Base-by-base conservation (phyloP, 345 rosid species). In the Iberis pinnata region DNA sequence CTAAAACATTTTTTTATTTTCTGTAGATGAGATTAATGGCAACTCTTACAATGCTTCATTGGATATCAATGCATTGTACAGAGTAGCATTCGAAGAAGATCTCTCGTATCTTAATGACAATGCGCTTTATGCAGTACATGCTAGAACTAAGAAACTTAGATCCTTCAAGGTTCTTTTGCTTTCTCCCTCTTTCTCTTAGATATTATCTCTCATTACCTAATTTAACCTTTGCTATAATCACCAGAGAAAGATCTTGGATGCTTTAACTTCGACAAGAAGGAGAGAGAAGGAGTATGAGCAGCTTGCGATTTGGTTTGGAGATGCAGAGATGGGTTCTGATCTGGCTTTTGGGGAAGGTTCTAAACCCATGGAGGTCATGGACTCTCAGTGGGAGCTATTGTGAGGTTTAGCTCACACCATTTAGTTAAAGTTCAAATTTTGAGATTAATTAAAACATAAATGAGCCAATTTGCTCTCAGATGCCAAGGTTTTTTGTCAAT, bases 251-350 rank as follows among this genome's bases (percentile, higher is more conserved):
- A 67, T 89, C 57, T 65, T 73, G 70, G 89, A 81, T 47, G 83
- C 82, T 10, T 81, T 85, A 47, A 56, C 73, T 50, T 57, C 85
- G 0, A 81, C 69, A 55, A 77, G 53, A 72, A 76, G 76, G 72
- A 29, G 75, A 49, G 71, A 63, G 37, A 79, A 83, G 77, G 97
- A 85, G 59, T 85, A 89, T 29, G 83, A 81, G 67, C 87, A 69
- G 64, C 83, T 89, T 27, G 75, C 82, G 18, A 78, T 89, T 62
- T 79, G 75, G 92, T 79, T 73, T 12, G 92, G 88, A 31, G 89
- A 89, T 46, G 64, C 71, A 18, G 75, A 74, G 19, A 70, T 68
- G 57, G 78, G 61, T 33, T 56, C 54, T 25, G 54, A 50, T 68
- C 63, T 69, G 14, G 71, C 65, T 31, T 15, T 44, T 10, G 8